Base-by-base conservation (phyloP, 192 early-diverging fungal genomes). In the Diversispora eburnea region DNA sequence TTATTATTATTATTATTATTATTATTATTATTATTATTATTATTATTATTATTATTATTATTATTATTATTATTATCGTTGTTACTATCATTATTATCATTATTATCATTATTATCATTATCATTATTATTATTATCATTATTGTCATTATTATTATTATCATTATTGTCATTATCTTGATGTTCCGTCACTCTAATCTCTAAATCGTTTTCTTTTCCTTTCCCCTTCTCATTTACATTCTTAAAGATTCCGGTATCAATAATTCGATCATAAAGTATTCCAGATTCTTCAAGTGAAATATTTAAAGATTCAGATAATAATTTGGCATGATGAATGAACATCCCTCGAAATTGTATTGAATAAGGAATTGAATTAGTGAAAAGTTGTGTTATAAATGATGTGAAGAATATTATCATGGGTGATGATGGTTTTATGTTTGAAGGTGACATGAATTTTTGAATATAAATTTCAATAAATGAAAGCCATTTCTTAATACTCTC, bases 241-340 rank as follows among this genome's bases (percentile, higher is more conserved):
- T 59, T 8, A 33, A 52, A 58, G 58, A 54, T 20, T 67, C 51
- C 77, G 0, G 62, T 77, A 19, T 54, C 57, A 13, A 77, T 12
- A 5, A 77, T 70, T 20, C 48, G 57, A 49, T 77, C 77, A 48
- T 61, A 77, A 22, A 77, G 47, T 45, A n/a, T 52, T 17, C 77
- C 77, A 25, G 62, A 45, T 0, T 73, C 72, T 7, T 12, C 41
- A 13, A 72, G 51, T 4, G 46, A 42, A 39, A 74, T 48, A 42
- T 69, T 73, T 8, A 77, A 60, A 19, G 62, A 43, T n/a, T 63
- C 46, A 45, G 71, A 49, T 19, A 77, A 66, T 13, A 68, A 33
- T 5, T 56, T 33, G 8, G 77, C 77, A 70, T 55, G 65, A 2
- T 43, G 13, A 4, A 67, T 59, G 45, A 77, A 77, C 20, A 5